A percentile compares a stretch with the other conserved stretches of the same genome.
Evolutionary conservation across 441 rosid genomes (phyloP).

Genomic region (Syzygium syzygioides): DNA sequence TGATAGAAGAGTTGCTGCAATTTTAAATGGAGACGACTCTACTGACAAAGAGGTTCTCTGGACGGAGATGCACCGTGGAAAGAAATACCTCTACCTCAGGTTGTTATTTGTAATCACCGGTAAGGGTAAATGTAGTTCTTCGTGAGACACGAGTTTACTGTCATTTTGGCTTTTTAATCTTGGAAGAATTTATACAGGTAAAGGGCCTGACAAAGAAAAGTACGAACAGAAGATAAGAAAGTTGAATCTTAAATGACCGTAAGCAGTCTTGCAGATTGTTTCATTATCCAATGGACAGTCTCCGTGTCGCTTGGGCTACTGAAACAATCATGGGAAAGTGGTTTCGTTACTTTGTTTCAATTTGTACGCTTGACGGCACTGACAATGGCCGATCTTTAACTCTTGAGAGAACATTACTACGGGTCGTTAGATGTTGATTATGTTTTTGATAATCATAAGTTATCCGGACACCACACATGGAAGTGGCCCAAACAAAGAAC

Average conservation of each 20-base stretch:
- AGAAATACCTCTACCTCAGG: constrained; percentile 53
- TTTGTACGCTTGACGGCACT: not conserved
- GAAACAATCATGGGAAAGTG: not conserved
- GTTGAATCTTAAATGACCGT: constrained; percentile 34
- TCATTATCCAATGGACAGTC: not conserved
- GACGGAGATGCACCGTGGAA: constrained; percentile 45
- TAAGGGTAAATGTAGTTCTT: constrained; percentile 10
- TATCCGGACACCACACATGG: not conserved
- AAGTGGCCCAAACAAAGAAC: not conserved
- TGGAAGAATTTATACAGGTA: constrained; percentile 41
- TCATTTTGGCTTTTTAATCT: not conserved
- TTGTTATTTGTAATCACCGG: constrained; percentile 89
- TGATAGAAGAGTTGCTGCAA: constrained; percentile 90
- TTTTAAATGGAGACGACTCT: constrained; percentile 59
- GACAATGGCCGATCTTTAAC: not conserved
- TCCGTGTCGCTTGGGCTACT: not conserved
- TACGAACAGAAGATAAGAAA: constrained; percentile 81
- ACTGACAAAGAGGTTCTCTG: constrained; percentile 31
- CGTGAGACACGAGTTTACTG: not conserved
- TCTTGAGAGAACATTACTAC: fast-evolving
- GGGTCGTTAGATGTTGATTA: not conserved
- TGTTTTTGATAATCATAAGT: not conserved
- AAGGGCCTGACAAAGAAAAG: constrained; percentile 88
- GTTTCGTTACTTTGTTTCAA: not conserved
- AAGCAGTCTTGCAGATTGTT: not conserved